Percentiles rank a stretch among this genome's conserved stretches.
Conservation (phyloP, 2,329 filamentous ascomycete species). For the Colletotrichum lupini region DNA sequence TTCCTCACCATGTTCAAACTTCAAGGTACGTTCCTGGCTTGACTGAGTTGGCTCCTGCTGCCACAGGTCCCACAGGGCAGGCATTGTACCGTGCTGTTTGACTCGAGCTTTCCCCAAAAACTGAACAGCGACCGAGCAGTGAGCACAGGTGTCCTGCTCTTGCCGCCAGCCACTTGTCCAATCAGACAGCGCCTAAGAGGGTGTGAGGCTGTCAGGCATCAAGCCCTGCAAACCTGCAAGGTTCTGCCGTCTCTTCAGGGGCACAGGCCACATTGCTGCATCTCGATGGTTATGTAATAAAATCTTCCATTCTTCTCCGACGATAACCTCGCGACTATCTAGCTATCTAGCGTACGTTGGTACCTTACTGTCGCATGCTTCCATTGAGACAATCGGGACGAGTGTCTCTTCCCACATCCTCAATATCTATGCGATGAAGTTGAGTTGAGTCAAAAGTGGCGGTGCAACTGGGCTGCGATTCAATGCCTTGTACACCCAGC, state of each 20-base stretch:
- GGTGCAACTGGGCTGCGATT: too few species aligned
- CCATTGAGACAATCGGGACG: too few species aligned
- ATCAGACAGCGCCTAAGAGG: neutral
- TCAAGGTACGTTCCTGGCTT: neutral
- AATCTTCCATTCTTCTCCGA: too few species aligned
- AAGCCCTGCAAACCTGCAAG: conserved; percentile 2
- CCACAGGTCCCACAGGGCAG: neutral
- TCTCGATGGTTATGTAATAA: conserved; percentile 14
- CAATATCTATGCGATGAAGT: too few species aligned
- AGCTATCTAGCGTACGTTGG: too few species aligned
- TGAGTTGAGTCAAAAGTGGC: too few species aligned
- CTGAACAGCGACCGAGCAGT: neutral
- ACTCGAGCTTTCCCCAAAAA: neutral
- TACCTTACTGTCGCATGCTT: too few species aligned
- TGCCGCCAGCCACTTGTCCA: conserved; percentile 27
- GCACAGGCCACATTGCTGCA: conserved; percentile 26
- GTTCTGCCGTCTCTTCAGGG: conserved; percentile 9
- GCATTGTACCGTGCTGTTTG: neutral
- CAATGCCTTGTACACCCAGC: too few species aligned
- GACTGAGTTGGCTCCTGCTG: neutral
- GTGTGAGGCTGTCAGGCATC: conserved; percentile 28
- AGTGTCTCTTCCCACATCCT: too few species aligned
- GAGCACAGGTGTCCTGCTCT: conserved; percentile 8
- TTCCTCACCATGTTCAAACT: neutral
- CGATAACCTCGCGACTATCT: too few species aligned